A percentile compares a stretch with the other conserved stretches of the same genome.
phyloP scores from a whole-genome alignment of 2,329 filamentous ascomycete genomes.

The Neurospora crassa region DNA sequence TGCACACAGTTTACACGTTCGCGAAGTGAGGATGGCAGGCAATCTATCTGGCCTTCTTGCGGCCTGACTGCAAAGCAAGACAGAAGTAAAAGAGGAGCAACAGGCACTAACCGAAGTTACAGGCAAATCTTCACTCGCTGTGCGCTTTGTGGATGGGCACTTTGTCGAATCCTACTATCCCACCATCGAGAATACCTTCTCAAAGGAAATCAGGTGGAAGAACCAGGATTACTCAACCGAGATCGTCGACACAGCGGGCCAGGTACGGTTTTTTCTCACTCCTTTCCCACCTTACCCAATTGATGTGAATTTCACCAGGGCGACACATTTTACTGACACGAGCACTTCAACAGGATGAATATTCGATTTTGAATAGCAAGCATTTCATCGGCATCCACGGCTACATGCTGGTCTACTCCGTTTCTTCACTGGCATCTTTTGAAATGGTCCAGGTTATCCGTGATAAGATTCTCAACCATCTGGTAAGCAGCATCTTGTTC shows the following conservation, averaged over 20 bases:
- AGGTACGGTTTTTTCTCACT: slow-evolving; percentile 44
- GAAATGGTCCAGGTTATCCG: slow-evolving; percentile 96
- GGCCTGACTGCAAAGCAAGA: neutral
- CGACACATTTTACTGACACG: neutral
- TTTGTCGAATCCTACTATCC: slow-evolving; percentile 99
- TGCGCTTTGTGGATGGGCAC: slow-evolving; percentile 93
- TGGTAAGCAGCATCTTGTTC: slow-evolving; percentile 46
- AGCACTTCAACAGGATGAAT: slow-evolving; percentile 65
- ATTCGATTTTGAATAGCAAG: slow-evolving; percentile 96
- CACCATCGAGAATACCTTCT: slow-evolving; percentile 98
- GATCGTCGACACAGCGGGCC: slow-evolving; percentile 95
- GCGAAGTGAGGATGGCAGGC: neutral
- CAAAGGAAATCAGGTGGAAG: slow-evolving; percentile 87
- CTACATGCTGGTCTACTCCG: slow-evolving; percentile 98
- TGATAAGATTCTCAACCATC: slow-evolving; percentile 93
- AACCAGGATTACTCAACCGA: slow-evolving; percentile 90
- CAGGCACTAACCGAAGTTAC: slow-evolving; percentile 5
- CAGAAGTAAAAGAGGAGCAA: slow-evolving; percentile 2
- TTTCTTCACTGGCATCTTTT: slow-evolving; percentile 85
- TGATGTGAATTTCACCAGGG: neutral
- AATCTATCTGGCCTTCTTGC: neutral
- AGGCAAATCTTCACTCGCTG: slow-evolving; percentile 97
- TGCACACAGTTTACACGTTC: neutral
- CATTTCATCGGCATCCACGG: slow-evolving; percentile 99
- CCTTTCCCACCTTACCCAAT: neutral